These are phyloP conservation scores for Candida nitratophila DNA, from an alignment of 805 yeast species.

Conservation along the genomic window DNA sequence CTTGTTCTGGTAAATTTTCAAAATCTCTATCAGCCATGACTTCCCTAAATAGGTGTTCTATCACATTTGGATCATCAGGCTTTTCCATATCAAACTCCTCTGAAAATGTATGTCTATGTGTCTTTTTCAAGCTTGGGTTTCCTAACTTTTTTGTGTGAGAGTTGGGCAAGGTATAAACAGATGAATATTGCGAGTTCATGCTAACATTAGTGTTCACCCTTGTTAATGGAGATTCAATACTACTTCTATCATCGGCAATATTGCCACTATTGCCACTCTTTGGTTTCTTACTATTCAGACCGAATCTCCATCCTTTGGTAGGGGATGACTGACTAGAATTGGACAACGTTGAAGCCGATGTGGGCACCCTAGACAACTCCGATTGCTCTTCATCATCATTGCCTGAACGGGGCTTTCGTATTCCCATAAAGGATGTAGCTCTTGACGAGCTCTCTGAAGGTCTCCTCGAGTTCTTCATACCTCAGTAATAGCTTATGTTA, in stretches of 20 bases:
- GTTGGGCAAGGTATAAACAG: slow-evolving; percentile 21
- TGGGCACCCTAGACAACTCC: slow-evolving; percentile 11
- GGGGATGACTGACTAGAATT: slow-evolving; percentile 10
- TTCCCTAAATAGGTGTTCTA: slow-evolving; percentile 69
- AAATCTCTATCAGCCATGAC: slow-evolving; percentile 82
- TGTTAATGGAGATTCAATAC: slow-evolving; percentile 18
- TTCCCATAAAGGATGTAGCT: slow-evolving; percentile 18
- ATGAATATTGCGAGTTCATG: slow-evolving; percentile 6
- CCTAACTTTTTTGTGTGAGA: slow-evolving; percentile 22
- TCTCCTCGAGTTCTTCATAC: slow-evolving; percentile 12
- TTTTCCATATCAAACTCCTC: slow-evolving; percentile 48
- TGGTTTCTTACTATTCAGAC: not conserved
- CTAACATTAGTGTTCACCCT: slow-evolving; percentile 20
- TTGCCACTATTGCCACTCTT: not conserved
- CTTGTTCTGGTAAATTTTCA: slow-evolving; percentile 52
- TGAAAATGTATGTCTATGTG: slow-evolving; percentile 29
- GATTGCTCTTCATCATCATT: not conserved
- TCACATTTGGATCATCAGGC: slow-evolving; percentile 58
- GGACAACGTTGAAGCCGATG: slow-evolving; percentile 4
- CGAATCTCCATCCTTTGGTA: slow-evolving; percentile 7
- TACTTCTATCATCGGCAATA: not conserved
- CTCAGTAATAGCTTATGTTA: too few relatives aligned
- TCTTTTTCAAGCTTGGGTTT: slow-evolving; percentile 16
- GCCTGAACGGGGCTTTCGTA: slow-evolving; percentile 3
- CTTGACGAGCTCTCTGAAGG: slow-evolving; percentile 8